Evolutionary conservation across 2,329 filamentous ascomycete species (phyloP), one percentile per base, ranked within the genome.

Genomic region (Pseudogymnoascus sp.): DNA sequence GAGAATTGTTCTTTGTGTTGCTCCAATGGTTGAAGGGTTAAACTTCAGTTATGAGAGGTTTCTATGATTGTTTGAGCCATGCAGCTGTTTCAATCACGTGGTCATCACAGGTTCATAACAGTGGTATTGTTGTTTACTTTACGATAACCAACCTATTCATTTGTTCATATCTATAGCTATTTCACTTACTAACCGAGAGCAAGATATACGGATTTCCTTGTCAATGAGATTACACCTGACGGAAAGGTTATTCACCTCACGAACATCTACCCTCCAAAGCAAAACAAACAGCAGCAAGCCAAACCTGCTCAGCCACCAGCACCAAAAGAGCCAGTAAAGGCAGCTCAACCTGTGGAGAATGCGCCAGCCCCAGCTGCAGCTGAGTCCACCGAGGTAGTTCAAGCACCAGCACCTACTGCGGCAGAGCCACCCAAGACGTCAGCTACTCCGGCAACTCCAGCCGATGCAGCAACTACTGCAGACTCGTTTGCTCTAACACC

Each of bases 171-270:
- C 5, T 5, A 33, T 29, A 1, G 12, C 18, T 4, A 45, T 25
- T 60, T 33, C 31, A 60, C 37, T 9, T 31, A 15, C 45, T 45
- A 35, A 45, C 59, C 60, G 2, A 15, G 21, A 12, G 9, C 4
- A 62, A 85, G 85, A 72, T 90, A 89, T 71, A 88, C 86, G 7
- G 87, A 90, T 71, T 90, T 90, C 71, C 71, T 88, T 67, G 87
- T 90, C 68, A 89, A 90, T 69, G 87, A 90, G 73, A 87, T 90
- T 65, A 73, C 81, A 7, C 80, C 82, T 2, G 79, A 82, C 68
- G 87, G 87, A 29, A 72, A 81, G 65, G 85, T 89, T 27, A 71
- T 87, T 61, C 86, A 88, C 73, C 75, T 90, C 62, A 79, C 73
- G 59, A 79, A 77, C 33, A 40, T 59, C 10, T 42, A 61, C n/a